Percentiles rank a stretch among this genome's conserved stretches.
Conservation (phyloP, 2,329 filamentous ascomycete species). For the Aspergillus flavus region DNA sequence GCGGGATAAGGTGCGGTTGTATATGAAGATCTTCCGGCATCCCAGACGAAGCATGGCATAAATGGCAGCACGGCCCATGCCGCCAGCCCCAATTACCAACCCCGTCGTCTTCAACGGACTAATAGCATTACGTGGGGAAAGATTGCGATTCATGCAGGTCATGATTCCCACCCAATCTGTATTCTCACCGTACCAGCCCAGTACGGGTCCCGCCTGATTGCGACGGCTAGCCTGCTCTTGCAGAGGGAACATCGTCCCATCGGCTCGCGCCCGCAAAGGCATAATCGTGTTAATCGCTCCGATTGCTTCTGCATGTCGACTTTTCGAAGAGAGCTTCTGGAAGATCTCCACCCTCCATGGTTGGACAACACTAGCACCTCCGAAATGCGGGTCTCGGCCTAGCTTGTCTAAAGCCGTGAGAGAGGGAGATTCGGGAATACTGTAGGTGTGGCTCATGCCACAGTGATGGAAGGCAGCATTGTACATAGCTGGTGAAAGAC, state of each 20-base stretch:
- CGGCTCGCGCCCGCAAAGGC: slow-evolving; percentile 41
- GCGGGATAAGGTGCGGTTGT: slow-evolving; percentile 69
- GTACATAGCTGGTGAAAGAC: slow-evolving; percentile 48
- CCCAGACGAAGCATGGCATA: slow-evolving; percentile 79
- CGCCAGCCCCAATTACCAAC: slow-evolving; percentile 62
- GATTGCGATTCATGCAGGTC: slow-evolving; percentile 44
- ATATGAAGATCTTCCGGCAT: slow-evolving; percentile 73
- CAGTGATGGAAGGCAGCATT: slow-evolving; percentile 45
- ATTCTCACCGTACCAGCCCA: slow-evolving; percentile 49
- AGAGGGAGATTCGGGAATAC: slow-evolving; percentile 39
- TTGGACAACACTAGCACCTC: slow-evolving; percentile 47
- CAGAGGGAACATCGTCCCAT: slow-evolving; percentile 40
- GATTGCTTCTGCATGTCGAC: slow-evolving; percentile 48
- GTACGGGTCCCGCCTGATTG: slow-evolving; percentile 44
- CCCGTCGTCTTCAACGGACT: slow-evolving; percentile 53
- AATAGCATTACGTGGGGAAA: slow-evolving; percentile 55
- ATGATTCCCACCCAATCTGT: slow-evolving; percentile 49
- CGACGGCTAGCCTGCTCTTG: slow-evolving; percentile 44
- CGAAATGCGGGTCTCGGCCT: slow-evolving; percentile 42
- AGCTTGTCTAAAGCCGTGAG: slow-evolving; percentile 42
- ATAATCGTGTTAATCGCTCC: slow-evolving; percentile 49
- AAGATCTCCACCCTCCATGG: slow-evolving; percentile 47
- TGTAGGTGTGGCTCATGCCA: slow-evolving; percentile 44
- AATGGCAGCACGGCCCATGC: slow-evolving; percentile 76
- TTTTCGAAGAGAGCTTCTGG: slow-evolving; percentile 41